These are phyloP conservation scores for Pythium biforme DNA, from an alignment of 352 stramenopile genomes.

Conservation along the genomic window DNA sequence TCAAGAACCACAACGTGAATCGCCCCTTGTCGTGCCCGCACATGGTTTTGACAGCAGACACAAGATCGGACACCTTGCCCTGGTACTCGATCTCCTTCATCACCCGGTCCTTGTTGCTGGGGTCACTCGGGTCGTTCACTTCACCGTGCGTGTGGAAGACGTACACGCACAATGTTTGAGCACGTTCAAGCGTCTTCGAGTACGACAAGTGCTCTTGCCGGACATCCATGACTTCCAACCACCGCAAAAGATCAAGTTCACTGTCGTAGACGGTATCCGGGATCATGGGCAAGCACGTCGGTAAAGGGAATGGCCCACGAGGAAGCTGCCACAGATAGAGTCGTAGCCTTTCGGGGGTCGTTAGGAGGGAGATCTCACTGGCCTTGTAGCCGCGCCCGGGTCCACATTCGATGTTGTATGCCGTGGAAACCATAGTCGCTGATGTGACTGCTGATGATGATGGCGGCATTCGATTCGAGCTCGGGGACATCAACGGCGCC, in stretches of 20 bases:
- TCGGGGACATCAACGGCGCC: constrained; percentile 23
- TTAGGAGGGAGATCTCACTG: constrained; percentile 67
- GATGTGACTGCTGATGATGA: constrained; percentile 11
- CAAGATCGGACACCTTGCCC: constrained; percentile 77
- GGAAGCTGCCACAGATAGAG: constrained; percentile 86
- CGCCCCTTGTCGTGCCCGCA: constrained; percentile 84
- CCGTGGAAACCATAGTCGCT: constrained; percentile 61
- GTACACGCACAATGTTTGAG: constrained; percentile 76
- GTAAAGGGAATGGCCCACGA: constrained; percentile 61
- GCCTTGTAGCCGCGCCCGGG: constrained; percentile 85
- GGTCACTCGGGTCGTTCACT: constrained; percentile 46
- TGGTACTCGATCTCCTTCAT: constrained; percentile 82
- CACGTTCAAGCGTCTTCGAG: constrained; percentile 80
- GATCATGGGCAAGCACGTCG: constrained; percentile 65
- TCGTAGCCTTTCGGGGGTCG: constrained; percentile 61
- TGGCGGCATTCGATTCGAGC: constrained; percentile 11
- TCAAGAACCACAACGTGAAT: constrained; percentile 78
- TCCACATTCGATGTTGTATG: constrained; percentile 86
- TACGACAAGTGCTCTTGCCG: constrained; percentile 65
- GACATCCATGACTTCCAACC: constrained; percentile 85
- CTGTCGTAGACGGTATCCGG: constrained; percentile 56
- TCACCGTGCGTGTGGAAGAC: constrained; percentile 85
- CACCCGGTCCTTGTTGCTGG: constrained; percentile 41
- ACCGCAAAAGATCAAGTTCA: constrained; percentile 67
- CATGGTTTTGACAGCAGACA: constrained; percentile 86